Percentiles rank a stretch among this genome's conserved stretches.
Evolutionary conservation across 352 stramenopile genomes (phyloP).

Genomic region (Aphanomyces cochlioides): DNA sequence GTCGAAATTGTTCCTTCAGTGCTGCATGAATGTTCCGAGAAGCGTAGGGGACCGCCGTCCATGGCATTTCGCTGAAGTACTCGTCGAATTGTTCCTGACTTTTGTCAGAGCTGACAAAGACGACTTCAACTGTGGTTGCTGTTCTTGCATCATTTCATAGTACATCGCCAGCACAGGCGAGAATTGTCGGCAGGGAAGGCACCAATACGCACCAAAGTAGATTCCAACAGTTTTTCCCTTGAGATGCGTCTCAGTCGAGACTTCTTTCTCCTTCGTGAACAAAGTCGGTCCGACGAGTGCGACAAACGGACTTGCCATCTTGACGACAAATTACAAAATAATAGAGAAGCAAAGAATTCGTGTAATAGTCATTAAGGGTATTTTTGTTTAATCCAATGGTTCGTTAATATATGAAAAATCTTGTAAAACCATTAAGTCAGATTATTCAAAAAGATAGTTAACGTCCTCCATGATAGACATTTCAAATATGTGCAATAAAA

Average conservation of each 20-base stretch:
- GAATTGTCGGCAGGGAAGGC: conserved; percentile 90
- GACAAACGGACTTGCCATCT: not conserved
- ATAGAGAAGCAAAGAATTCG: conserved; percentile 1
- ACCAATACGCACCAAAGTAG: conserved; percentile 96
- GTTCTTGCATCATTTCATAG: conserved; percentile 86
- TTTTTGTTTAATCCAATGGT: too few species aligned
- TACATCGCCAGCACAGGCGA: conserved; percentile 88
- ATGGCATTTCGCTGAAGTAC: conserved; percentile 91
- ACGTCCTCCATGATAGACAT: too few species aligned
- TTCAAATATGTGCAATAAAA: too few species aligned
- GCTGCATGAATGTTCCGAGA: conserved; percentile 59
- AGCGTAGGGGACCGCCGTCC: conserved; percentile 90
- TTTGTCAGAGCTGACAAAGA: conserved; percentile 87
- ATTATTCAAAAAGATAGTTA: too few species aligned
- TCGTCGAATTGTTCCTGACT: conserved; percentile 74
- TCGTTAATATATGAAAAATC: too few species aligned
- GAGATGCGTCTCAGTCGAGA: not conserved
- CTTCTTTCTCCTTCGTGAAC: not conserved
- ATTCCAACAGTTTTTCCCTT: conserved; percentile 36
- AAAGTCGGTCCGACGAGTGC: conserved; percentile 5
- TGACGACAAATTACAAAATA: not conserved
- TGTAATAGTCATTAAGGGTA: not conserved
- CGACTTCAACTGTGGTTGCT: conserved; percentile 83
- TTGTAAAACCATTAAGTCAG: too few species aligned
- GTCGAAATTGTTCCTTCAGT: conserved; percentile 75